Percentiles rank a stretch among this genome's conserved stretches.
Evolutionary conservation across 352 stramenopile species (phyloP).

Genomic region (Globisporangium iwayamae): DNA sequence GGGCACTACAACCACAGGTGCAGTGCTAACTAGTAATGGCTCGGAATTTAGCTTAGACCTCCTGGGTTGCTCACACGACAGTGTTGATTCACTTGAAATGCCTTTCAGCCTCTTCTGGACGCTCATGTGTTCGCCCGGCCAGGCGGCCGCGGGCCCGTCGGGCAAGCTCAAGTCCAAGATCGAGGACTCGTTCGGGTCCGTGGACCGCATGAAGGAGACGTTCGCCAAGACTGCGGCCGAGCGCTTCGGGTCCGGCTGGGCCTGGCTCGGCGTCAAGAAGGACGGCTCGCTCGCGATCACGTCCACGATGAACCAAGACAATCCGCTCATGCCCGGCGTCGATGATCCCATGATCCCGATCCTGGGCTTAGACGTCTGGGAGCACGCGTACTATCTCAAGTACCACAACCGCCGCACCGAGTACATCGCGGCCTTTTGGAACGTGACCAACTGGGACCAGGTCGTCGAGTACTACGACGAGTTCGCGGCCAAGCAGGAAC

Average conservation of each 20-base stretch:
- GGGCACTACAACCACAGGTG: constrained; percentile 29
- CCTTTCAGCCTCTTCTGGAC: constrained; percentile 17
- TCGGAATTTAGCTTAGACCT: background rate
- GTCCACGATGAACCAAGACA: constrained; percentile 89
- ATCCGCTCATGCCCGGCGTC: constrained; percentile 69
- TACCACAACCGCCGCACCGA: constrained; percentile 85
- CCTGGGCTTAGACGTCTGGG: constrained; percentile 94
- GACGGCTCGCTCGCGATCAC: constrained; percentile 83
- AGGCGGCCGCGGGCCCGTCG: constrained; percentile 9
- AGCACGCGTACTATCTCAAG: constrained; percentile 96
- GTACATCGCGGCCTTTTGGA: constrained; percentile 56
- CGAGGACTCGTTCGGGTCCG: constrained; percentile 33
- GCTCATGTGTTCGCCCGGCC: constrained; percentile 25
- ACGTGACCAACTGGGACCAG: constrained; percentile 42
- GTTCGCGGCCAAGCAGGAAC: constrained; percentile 45
- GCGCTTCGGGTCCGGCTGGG: constrained; percentile 62
- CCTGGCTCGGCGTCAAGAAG: constrained; percentile 48
- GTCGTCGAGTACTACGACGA: constrained; percentile 57
- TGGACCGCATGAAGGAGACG: constrained; percentile 53
- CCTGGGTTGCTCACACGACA: background rate
- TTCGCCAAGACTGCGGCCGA: constrained; percentile 36
- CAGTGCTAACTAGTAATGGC: background rate
- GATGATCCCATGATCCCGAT: constrained; percentile 88
- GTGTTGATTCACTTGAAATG: background rate
- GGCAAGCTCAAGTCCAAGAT: constrained; percentile 44